Base-by-base conservation (phyloP, 2,329 filamentous ascomycete genomes). In the Alternaria sp. region DNA sequence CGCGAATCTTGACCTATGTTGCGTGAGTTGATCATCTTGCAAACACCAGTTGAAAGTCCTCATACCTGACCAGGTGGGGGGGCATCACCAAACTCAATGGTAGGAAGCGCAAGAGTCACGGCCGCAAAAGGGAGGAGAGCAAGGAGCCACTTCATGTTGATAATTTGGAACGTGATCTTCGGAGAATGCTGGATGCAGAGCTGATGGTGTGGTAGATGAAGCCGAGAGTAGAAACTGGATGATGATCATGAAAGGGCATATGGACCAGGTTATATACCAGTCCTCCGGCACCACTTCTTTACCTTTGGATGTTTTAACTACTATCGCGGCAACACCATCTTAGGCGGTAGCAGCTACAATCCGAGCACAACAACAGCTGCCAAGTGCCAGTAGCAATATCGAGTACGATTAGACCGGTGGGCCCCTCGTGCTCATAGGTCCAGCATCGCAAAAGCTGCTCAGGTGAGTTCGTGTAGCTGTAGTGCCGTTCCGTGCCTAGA, bases 1-100 rank as follows among this genome's bases (percentile, higher is more conserved):
- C 74, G 36, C 76, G 72, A 62, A 82, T 81, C 49, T 72, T 77
- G 41, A 83, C 79, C 60, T 74, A 60, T 36, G 8, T 44, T n/a
- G 45, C 39, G 29, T 77, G 23, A 72, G 61, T 28, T 51, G 52
- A 51, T 31, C 24, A 21, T 34, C 7, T 29, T 23, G 26, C 6
- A 34, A 33, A 10, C 0, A 6, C 10, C 23, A 9, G 39, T 28
- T 17, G 7, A 9, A n/a, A 56, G 3, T 14, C 23, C 14, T 13
- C 46, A 28, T 68, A 78, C 70, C 67, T 68, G 63, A 41, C 73
- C 71, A 45, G 71, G 56, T 26, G 69, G 70, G 9, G 72, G 72
- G 46, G 69, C 73, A 39, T 72, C 70, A 49, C 68, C 72, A 24
- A 70, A 51, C 42, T 66, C 49, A 17, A 64, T 28, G 23, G 55